Evolutionary conservation across 192 early-diverging fungal species (phyloP), one percentile per base, ranked within the genome.

Genomic region (Backusella liffmaniae): DNA sequence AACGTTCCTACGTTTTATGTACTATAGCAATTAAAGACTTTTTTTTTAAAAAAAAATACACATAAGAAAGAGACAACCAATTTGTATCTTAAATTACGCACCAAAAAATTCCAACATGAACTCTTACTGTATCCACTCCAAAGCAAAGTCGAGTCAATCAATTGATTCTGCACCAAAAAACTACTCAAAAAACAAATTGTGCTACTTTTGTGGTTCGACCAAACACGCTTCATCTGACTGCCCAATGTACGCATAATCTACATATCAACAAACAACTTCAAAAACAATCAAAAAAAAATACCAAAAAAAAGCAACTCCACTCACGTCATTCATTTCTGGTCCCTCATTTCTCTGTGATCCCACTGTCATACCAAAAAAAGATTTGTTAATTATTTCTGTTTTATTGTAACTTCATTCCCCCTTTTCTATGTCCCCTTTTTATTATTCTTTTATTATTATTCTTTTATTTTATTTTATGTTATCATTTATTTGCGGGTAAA

Each of bases 171-270:
- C 21, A 15, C 37, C 30, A 21, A 39, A 46, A 49, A 46, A 72
- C 26, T 12, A 39, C 29, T 30, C 70, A 51, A 68, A 70, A 6
- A 36, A 29, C 4, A 70, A 70, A 39, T 13, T 76, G 3, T 76
- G 75, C 67, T 76, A 76, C 68, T 76, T 76, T 62, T 76, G 75
- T 30, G 75, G 75, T 23, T 76, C 75, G 49, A 62, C 46, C 15
- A 70, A 36, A 39, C 75, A 76, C 41, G 68, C 68, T 62, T 70
- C 75, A 66, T 76, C 75, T 37, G 75, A 76, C 37, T 76, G 75
- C 35, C 75, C 75, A 18, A 49, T 70, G 15, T 76, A 76, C 35
- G 75, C 68, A 70, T 76, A 71, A 70, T 9, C 13, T 30, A 30
- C 30, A 30, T 30, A 30, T 1, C 23, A 59, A 23, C 10, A 53